These are phyloP conservation scores for Leccinellum luteum DNA, from an alignment of 768 basidiomycete species.

Conservation along the genomic window DNA sequence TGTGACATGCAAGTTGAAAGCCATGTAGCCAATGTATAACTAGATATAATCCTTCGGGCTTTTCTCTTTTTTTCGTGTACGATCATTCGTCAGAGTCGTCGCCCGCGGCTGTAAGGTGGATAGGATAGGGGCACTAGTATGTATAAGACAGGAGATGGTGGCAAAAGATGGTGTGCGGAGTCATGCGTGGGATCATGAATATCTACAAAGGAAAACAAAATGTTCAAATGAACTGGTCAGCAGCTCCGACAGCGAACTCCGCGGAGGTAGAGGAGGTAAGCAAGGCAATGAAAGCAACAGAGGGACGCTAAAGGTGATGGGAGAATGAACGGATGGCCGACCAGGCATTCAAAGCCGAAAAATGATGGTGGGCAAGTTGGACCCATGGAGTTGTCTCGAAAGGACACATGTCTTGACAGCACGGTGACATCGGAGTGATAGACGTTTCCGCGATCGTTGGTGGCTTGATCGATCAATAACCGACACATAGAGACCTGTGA, in stretches of 20 bases:
- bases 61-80: constrained; percentile 11
- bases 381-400: background rate
- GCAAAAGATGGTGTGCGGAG: constrained; percentile 12
- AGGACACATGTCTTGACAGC: background rate
- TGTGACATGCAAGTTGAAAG: constrained; percentile 4
- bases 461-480: constrained; percentile 13
- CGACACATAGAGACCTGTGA: background rate
- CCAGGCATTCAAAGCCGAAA: background rate
- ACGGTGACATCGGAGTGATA: background rate
- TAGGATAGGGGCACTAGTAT: background rate
- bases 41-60: constrained; percentile 3
- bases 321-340: background rate
- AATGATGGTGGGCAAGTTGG: background rate
- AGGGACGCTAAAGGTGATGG: background rate
- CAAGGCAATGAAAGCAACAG: background rate
- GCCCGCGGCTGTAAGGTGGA: background rate
- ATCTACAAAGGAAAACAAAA: constrained; percentile 9
- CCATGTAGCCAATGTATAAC: background rate
- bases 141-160: constrained; percentile 7
- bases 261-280: background rate
- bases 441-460: background rate
- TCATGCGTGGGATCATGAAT: background rate
- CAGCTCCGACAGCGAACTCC: background rate
- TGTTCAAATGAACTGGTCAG: background rate
- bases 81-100: background rate